A percentile compares a stretch with the other conserved stretches of the same genome.
Conservation (phyloP, 108 stramenopile species). For the Skeletonema potamos region DNA sequence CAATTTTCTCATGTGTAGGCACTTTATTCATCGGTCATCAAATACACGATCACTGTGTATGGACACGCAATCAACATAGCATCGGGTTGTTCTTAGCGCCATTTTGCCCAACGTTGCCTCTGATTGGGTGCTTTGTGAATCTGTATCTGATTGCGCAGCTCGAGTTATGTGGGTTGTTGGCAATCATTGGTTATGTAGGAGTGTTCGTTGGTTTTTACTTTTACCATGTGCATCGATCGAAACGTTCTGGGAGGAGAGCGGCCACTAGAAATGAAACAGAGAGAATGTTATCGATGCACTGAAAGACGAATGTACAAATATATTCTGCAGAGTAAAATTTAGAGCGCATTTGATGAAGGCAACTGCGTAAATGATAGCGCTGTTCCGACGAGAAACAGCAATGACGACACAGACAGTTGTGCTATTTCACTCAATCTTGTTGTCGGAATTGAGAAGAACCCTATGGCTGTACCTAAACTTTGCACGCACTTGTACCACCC, state of each 20-base stretch:
- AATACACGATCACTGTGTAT: conserved; percentile 22
- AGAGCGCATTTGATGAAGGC: conserved; percentile 4
- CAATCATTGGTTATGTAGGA: conserved; percentile 61
- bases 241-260: background rate
- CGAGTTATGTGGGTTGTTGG: conserved; percentile 51
- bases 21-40: conserved; percentile 9
- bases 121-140: conserved; percentile 81
- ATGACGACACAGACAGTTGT: conserved; percentile 33
- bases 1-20: conserved; percentile 12
- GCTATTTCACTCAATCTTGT: conserved; percentile 22
- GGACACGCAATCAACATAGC: conserved; percentile 4
- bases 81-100: conserved; percentile 62
- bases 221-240: conserved; percentile 10
- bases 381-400: conserved; percentile 37
- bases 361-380: conserved; percentile 30
- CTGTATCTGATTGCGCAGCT: conserved; percentile 86
- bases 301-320: background rate
- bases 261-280: conserved; percentile 3
- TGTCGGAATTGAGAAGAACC: conserved; percentile 41
- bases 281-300: conserved; percentile 13
- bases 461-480: conserved; percentile 19
- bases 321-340: background rate
- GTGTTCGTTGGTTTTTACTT: conserved; percentile 53
- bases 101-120: conserved; percentile 64
- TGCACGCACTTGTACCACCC: conserved; percentile 42